Percentiles rank a stretch among this genome's conserved stretches.
These are phyloP conservation scores for Fomitopsis serialis DNA, from an alignment of 768 basidiomycete species.

Conservation along the genomic window DNA sequence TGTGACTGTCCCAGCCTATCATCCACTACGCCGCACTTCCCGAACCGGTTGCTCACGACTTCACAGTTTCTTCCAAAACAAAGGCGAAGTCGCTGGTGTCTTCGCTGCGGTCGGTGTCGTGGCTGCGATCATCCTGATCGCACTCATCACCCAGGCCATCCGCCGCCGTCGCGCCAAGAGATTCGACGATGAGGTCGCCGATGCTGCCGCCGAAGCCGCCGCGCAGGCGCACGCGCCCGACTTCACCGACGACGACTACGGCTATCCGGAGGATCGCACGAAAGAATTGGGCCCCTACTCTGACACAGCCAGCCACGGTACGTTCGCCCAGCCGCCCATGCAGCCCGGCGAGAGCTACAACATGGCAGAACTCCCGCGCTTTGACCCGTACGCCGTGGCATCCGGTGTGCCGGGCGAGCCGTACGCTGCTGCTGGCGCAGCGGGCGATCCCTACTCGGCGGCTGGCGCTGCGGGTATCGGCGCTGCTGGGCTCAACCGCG, in stretches of 20 bases:
- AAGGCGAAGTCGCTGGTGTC: slow-evolving; percentile 63
- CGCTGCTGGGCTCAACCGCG: slow-evolving; percentile 26
- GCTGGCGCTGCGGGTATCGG: slow-evolving; percentile 35
- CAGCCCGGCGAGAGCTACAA: slow-evolving; percentile 38
- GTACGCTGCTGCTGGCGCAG: slow-evolving; percentile 26
- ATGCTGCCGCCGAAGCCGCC: slow-evolving; percentile 62
- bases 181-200: slow-evolving; percentile 71
- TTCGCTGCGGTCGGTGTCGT: slow-evolving; percentile 70
- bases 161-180: slow-evolving; percentile 59
- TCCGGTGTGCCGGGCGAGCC: slow-evolving; percentile 21
- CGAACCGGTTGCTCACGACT: not conserved
- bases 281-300: slow-evolving; percentile 29
- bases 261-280: slow-evolving; percentile 24
- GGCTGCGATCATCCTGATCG: slow-evolving; percentile 44
- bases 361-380: slow-evolving; percentile 42
- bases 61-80: slow-evolving; percentile 66
- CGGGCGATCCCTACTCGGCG: slow-evolving; percentile 32
- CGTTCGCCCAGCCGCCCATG: slow-evolving; percentile 38
- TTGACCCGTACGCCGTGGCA: slow-evolving; percentile 29
- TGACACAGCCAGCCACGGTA: slow-evolving; percentile 50
- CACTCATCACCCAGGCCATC: slow-evolving; percentile 45
- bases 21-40: not conserved
- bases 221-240: slow-evolving; percentile 42
- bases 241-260: slow-evolving; percentile 50
- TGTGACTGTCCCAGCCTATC: not conserved